These are phyloP conservation scores for Phytophthora pseudosyringae DNA, from an alignment of 352 stramenopile genomes.

Conservation along the genomic window DNA sequence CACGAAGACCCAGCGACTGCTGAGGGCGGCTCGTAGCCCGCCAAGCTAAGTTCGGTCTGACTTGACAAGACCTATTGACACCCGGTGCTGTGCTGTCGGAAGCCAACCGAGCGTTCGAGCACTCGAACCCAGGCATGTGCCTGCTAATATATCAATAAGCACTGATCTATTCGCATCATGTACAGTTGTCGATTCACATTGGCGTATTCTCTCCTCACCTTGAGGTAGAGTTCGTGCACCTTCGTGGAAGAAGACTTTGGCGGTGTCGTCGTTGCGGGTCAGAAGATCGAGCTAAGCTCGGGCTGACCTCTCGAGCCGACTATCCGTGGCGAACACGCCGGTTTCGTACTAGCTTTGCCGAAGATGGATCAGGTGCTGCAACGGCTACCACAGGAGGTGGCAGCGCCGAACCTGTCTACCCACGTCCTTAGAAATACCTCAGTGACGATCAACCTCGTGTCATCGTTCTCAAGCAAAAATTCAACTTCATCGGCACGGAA, in stretches of 20 bases:
- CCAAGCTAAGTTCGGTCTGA: constrained; percentile 2
- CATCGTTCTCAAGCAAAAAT: constrained; percentile 57
- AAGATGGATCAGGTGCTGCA: not conserved
- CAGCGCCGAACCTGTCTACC: constrained; percentile 45
- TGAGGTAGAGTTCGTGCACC: too few relatives aligned
- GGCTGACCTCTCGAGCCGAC: too few relatives aligned
- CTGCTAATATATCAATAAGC: not conserved
- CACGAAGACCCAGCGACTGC: constrained; percentile 78
- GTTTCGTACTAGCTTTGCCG: not conserved
- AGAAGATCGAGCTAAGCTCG: too few relatives aligned
- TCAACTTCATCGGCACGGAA: constrained; percentile 63
- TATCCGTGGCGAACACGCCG: not conserved
- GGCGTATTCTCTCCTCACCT: too few relatives aligned
- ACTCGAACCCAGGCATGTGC: not conserved
- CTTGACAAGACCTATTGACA: not conserved
- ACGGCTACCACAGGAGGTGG: constrained; percentile 51
- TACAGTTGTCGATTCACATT: too few relatives aligned
- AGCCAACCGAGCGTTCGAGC: too few relatives aligned
- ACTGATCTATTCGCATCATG: too few relatives aligned
- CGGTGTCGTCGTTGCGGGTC: too few relatives aligned
- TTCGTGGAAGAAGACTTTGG: too few relatives aligned
- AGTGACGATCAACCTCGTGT: constrained; percentile 46
- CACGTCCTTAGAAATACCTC: constrained; percentile 49
- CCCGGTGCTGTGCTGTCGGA: not conserved
- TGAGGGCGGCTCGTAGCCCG: constrained; percentile 40